A percentile compares a stretch with the other conserved stretches of the same genome.
phyloP scores from a whole-genome alignment of 2,329 filamentous ascomycete species.

The Clathrospora elynae region DNA sequence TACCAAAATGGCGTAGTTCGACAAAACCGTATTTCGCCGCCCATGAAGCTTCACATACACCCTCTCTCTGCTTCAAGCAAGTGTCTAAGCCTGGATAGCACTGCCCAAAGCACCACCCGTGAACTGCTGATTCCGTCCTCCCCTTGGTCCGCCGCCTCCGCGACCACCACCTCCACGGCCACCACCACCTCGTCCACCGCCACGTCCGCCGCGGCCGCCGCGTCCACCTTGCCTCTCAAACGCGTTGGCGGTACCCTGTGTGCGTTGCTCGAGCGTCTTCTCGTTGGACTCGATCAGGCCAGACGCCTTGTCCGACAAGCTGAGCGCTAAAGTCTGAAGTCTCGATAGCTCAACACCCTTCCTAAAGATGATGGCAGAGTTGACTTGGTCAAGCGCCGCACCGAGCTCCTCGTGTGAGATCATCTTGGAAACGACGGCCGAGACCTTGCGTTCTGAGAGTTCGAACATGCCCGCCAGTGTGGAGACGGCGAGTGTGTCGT shows the following conservation, averaged over 20 bases:
- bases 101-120: constrained; percentile 77
- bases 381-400: constrained; percentile 96
- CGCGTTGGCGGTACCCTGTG: constrained; percentile 91
- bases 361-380: constrained; percentile 96
- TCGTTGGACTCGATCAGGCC: constrained; percentile 96
- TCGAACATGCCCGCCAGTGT: constrained; percentile 96
- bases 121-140: constrained; percentile 75
- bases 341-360: constrained; percentile 98
- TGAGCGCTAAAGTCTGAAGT: constrained; percentile 91
- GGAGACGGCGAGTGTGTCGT: constrained; percentile 88
- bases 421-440: constrained; percentile 98
- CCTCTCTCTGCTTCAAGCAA: neutral
- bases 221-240: constrained; percentile 91
- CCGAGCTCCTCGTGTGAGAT: constrained; percentile 98
- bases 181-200: constrained; percentile 64
- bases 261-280: constrained; percentile 94
- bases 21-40: constrained; percentile 6
- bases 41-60: neutral
- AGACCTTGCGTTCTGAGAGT: constrained; percentile 84
- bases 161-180: constrained; percentile 62
- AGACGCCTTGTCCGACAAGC: constrained; percentile 94
- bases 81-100: constrained; percentile 54
- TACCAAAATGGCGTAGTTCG: constrained; percentile 6
- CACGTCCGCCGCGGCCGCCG: constrained; percentile 70
- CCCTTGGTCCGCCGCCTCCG: constrained; percentile 62